Evolutionary conservation across 2,329 filamentous ascomycete genomes (phyloP).

Genomic region (Apiospora hydei): DNA sequence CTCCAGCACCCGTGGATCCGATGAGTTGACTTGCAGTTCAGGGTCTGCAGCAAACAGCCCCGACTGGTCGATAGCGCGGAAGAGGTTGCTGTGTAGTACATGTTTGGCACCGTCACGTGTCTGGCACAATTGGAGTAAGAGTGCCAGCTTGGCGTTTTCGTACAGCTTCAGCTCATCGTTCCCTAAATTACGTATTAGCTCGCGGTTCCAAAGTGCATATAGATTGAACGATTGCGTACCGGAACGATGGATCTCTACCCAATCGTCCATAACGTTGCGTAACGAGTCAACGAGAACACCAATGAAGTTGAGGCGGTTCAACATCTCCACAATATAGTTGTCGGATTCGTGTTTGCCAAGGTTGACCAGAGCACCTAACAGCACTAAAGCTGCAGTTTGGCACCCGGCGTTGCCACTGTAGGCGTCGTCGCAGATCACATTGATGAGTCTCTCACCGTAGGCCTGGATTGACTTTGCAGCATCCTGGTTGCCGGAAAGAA

Average conservation of each 20-base stretch:
- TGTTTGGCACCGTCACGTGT: slow-evolving; percentile 84
- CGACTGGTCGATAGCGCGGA: slow-evolving; percentile 80
- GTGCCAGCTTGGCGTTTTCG: slow-evolving; percentile 75
- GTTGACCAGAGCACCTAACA: slow-evolving; percentile 80
- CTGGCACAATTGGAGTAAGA: slow-evolving; percentile 85
- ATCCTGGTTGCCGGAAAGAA: slow-evolving; percentile 58
- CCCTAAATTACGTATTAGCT: slow-evolving; percentile 36
- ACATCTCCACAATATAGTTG: slow-evolving; percentile 76
- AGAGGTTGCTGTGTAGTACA: slow-evolving; percentile 88
- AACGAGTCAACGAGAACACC: slow-evolving; percentile 90
- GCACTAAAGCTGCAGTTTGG: slow-evolving; percentile 83
- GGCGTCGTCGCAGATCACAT: slow-evolving; percentile 91
- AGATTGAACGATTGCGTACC: slow-evolving; percentile 53
- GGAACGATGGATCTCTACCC: slow-evolving; percentile 62
- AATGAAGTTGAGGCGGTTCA: slow-evolving; percentile 89
- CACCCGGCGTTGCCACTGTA: slow-evolving; percentile 83
- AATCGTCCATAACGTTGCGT: slow-evolving; percentile 76
- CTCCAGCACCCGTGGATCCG: slow-evolving; percentile 73
- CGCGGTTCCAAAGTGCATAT: slow-evolving; percentile 30
- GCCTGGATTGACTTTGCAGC: slow-evolving; percentile 75
- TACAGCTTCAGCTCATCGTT: slow-evolving; percentile 57
- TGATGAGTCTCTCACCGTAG: slow-evolving; percentile 80
- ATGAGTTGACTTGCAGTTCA: slow-evolving; percentile 82
- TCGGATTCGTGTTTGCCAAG: slow-evolving; percentile 77
- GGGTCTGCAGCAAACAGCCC: slow-evolving; percentile 90